A percentile compares a stretch with the other conserved stretches of the same genome.
These are phyloP conservation scores for Russula brevipes DNA, from an alignment of 768 basidiomycete species.

Conservation along the genomic window DNA sequence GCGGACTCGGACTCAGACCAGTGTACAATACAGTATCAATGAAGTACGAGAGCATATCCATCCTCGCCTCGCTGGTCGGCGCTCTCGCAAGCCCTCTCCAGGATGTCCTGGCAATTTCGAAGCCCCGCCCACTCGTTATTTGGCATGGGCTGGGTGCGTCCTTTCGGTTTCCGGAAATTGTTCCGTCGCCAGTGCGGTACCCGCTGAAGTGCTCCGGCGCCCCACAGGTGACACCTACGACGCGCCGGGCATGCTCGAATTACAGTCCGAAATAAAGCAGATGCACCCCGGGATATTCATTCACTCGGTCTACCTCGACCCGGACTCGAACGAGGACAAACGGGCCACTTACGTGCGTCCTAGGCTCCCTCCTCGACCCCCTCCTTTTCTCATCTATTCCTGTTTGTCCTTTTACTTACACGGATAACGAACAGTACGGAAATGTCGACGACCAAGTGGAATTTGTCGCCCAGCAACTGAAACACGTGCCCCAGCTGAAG, in stretches of 20 bases:
- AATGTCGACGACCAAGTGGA: constrained; percentile 68
- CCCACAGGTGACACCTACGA: constrained; percentile 65
- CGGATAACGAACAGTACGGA: constrained; percentile 53
- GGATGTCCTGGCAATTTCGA: constrained; percentile 6
- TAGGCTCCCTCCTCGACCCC: not conserved
- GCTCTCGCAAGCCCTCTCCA: constrained; percentile 10
- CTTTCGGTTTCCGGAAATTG: not conserved
- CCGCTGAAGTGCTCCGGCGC: not conserved
- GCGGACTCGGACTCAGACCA: not conserved
- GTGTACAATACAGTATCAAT: not conserved
- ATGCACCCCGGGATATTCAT: constrained; percentile 73
- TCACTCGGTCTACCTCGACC: constrained; percentile 65
- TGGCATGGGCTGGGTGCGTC: constrained; percentile 67
- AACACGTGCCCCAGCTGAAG: constrained; percentile 55
- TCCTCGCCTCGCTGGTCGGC: constrained; percentile 1
- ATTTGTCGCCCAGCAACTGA: constrained; percentile 59
- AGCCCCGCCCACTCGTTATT: constrained; percentile 55
- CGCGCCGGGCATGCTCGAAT: constrained; percentile 68
- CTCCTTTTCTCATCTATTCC: not conserved
- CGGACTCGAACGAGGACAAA: constrained; percentile 56
- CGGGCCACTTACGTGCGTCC: constrained; percentile 66
- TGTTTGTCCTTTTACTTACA: not conserved
- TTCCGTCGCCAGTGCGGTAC: too few species aligned
- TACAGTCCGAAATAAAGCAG: constrained; percentile 51
- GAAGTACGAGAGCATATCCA: constrained; percentile 5